Evolutionary conservation across 768 basidiomycete genomes (phyloP).

Genomic region (Daedaleopsis nitida): DNA sequence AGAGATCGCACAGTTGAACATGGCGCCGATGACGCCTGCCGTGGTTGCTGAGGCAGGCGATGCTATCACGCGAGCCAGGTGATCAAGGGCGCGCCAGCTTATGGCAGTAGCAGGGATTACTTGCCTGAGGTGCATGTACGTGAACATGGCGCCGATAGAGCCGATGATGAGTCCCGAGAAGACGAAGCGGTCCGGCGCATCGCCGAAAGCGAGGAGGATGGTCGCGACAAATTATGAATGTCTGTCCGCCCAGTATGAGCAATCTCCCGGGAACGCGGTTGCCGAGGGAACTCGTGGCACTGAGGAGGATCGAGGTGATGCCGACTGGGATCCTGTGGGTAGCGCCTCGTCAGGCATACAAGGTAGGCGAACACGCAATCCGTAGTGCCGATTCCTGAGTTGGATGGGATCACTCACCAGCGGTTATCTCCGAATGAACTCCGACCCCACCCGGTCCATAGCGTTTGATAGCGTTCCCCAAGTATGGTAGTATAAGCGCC

Average conservation of each 20-base stretch:
- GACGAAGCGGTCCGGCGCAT: constrained; percentile 34
- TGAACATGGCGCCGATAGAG: constrained; percentile 43
- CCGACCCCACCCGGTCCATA: no score
- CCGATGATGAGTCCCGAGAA: constrained; percentile 54
- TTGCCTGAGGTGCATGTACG: constrained; percentile 47
- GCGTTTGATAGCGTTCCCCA: no score
- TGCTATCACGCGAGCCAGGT: constrained; percentile 30
- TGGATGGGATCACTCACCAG: not conserved
- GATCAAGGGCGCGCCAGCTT: not conserved
- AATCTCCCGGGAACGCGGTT: constrained; percentile 38
- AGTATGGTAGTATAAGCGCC: no score
- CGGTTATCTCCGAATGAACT: no score
- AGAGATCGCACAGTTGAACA: constrained; percentile 49
- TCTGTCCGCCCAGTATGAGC: constrained; percentile 44
- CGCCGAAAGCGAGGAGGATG: constrained; percentile 40
- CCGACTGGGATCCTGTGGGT: constrained; percentile 38
- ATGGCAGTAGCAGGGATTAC: constrained; percentile 18
- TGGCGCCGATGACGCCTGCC: constrained; percentile 53
- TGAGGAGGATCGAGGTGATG: constrained; percentile 32
- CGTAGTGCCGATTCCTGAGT: constrained; percentile 34
- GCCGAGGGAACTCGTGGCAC: constrained; percentile 37
- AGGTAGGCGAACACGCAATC: constrained; percentile 8
- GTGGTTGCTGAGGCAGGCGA: constrained; percentile 47
- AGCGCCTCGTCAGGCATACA: constrained; percentile 13
- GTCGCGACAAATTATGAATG: constrained; percentile 38